Conservation (phyloP, 2,329 filamentous ascomycete species). For the Stagonosporopsis tanaceti region DNA sequence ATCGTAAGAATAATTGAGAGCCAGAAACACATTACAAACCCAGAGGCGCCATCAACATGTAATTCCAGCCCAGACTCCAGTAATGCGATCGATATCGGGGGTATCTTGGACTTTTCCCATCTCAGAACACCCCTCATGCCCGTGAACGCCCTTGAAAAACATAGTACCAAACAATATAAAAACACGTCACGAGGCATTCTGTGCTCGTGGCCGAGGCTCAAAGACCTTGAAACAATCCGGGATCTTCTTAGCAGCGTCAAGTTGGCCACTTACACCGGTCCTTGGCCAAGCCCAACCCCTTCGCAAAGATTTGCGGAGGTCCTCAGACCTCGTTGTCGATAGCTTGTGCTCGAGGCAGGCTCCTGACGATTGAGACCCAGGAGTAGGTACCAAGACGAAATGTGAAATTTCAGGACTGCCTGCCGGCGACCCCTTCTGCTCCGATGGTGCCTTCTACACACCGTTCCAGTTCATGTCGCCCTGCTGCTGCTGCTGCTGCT, state of each 20-base stretch:
- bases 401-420: neutral
- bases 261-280: neutral
- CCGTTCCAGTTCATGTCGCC: constrained; percentile 40
- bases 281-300: neutral
- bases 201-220: neutral
- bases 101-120: constrained; percentile 25
- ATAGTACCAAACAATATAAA: neutral
- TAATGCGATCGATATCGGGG: constrained; percentile 9
- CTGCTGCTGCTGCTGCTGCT: constrained; percentile 35
- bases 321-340: neutral
- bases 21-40: neutral
- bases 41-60: constrained; percentile 1
- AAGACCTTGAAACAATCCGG: neutral
- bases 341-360: neutral
- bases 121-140: constrained; percentile 17
- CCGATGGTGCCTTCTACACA: constrained; percentile 18
- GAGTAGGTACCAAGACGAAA: neutral
- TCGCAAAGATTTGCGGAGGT: neutral
- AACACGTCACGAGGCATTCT: neutral
- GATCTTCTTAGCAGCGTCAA: neutral
- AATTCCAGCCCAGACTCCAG: constrained; percentile 7
- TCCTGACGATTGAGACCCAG: neutral
- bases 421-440: neutral
- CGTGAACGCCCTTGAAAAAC: constrained; percentile 8
- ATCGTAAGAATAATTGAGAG: neutral